A percentile compares a stretch with the other conserved stretches of the same genome.
phyloP scores from a whole-genome alignment of 1,284 basidiomycete species.

The Lignosus rhinocerotis region DNA sequence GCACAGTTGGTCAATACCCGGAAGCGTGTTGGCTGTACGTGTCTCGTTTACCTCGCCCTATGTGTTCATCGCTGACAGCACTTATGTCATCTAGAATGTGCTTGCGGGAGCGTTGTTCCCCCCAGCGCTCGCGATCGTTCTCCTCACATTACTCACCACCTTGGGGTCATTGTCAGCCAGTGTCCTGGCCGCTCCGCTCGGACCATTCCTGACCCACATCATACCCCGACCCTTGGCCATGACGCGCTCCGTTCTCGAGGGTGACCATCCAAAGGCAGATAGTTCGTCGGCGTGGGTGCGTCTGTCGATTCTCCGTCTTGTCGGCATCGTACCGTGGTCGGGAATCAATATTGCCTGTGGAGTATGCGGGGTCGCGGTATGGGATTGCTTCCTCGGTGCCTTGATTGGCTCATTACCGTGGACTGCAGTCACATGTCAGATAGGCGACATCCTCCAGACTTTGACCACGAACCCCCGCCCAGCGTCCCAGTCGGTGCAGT shows the following conservation, averaged over 20 bases:
- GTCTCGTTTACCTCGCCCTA: background rate
- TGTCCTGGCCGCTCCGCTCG: slow-evolving; percentile 77
- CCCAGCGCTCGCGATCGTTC: slow-evolving; percentile 73
- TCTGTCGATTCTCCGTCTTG: slow-evolving; percentile 79
- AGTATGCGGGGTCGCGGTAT: slow-evolving; percentile 76
- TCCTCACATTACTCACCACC: slow-evolving; percentile 82
- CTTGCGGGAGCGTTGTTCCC: slow-evolving; percentile 86
- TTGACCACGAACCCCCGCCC: slow-evolving; percentile 68
- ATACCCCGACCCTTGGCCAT: slow-evolving; percentile 86
- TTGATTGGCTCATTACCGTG: slow-evolving; percentile 82
- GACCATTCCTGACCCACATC: slow-evolving; percentile 75
- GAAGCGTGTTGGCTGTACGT: slow-evolving; percentile 85
- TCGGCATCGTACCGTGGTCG: slow-evolving; percentile 92
- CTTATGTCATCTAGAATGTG: slow-evolving; percentile 64
- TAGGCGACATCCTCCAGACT: slow-evolving; percentile 82
- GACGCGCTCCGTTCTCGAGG: slow-evolving; percentile 68
- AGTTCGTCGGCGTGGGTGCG: slow-evolving; percentile 80
- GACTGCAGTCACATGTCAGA: slow-evolving; percentile 87
- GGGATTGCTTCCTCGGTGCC: slow-evolving; percentile 75
- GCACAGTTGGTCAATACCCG: slow-evolving; percentile 92
- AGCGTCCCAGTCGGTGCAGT: slow-evolving; percentile 69
- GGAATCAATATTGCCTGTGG: slow-evolving; percentile 94
- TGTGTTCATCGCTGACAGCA: slow-evolving; percentile 17
- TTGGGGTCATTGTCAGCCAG: slow-evolving; percentile 83
- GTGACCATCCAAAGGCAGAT: slow-evolving; percentile 41